phyloP scores from a whole-genome alignment of 2,329 filamentous ascomycete genomes.

The Rutstroemia sp. region DNA sequence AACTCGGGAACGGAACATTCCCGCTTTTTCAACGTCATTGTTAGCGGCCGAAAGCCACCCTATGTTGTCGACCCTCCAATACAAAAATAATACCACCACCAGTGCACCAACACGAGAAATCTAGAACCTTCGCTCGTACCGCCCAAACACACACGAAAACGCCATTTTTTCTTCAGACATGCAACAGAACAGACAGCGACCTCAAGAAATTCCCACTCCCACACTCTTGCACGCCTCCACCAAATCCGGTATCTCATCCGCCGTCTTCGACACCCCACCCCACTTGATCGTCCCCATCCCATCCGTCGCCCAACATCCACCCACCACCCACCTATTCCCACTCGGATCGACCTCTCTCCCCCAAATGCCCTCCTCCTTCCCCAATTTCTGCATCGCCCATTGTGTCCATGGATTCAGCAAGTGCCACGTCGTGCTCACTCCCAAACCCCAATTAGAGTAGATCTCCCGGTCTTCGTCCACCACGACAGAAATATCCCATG shows the following conservation, averaged over 20 bases:
- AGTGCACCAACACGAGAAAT: no score
- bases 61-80: no score
- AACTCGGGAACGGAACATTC: not conserved
- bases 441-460: conserved; percentile 62
- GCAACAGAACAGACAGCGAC: not conserved
- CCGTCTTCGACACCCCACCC: conserved; percentile 40
- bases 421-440: conserved; percentile 54
- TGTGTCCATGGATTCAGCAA: conserved; percentile 52
- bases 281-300: conserved; percentile 39
- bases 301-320: conserved; percentile 44
- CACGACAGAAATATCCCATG: conserved; percentile 47
- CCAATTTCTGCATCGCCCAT: conserved; percentile 49
- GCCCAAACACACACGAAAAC: not conserved
- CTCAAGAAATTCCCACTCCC: not conserved
- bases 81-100: no score
- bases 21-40: not conserved
- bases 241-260: conserved; percentile 49
- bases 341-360: conserved; percentile 55
- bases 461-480: conserved; percentile 53
- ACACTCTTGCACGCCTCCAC: conserved; percentile 35
- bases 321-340: conserved; percentile 61
- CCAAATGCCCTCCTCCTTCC: conserved; percentile 55
- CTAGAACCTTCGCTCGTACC: no score
- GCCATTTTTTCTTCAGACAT: not conserved
- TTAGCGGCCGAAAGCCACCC: not conserved